phyloP scores from a whole-genome alignment of 2,329 filamentous ascomycete genomes.

The Trichoderma breve region DNA sequence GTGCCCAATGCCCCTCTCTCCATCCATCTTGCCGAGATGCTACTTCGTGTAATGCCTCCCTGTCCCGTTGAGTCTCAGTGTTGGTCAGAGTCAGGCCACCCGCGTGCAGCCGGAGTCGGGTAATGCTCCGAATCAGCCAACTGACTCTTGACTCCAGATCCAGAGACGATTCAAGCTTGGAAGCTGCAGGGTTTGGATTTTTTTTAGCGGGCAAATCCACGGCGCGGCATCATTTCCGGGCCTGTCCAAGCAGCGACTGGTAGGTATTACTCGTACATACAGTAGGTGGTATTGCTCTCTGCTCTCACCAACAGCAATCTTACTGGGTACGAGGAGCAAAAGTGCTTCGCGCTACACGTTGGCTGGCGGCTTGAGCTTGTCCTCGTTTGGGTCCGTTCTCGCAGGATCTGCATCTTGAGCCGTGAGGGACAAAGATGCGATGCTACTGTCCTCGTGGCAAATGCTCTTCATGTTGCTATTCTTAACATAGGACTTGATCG shows the following conservation, averaged over 20 bases:
- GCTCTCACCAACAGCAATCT: conserved; percentile 4
- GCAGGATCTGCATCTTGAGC: background rate
- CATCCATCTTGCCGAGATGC: background rate
- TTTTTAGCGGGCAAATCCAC: background rate
- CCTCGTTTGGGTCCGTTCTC: background rate
- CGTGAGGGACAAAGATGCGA: background rate
- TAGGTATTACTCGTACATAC: background rate
- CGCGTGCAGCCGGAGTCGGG: background rate
- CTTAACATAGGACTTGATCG: background rate
- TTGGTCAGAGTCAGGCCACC: background rate
- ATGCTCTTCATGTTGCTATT: conserved; percentile 1
- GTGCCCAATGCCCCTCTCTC: background rate
- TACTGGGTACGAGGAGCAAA: background rate
- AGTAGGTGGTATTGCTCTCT: background rate
- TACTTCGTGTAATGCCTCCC: background rate
- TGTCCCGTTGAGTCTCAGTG: background rate
- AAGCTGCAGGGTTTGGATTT: background rate
- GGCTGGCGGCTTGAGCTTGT: background rate
- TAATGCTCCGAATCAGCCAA: background rate
- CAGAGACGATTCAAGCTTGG: background rate
- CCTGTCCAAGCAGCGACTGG: background rate
- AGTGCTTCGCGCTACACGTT: background rate
- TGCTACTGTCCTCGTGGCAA: background rate
- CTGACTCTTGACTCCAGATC: background rate
- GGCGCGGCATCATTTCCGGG: background rate